These are phyloP conservation scores for Termitomyces titanicus DNA, from an alignment of 768 basidiomycete genomes.

Conservation along the genomic window DNA sequence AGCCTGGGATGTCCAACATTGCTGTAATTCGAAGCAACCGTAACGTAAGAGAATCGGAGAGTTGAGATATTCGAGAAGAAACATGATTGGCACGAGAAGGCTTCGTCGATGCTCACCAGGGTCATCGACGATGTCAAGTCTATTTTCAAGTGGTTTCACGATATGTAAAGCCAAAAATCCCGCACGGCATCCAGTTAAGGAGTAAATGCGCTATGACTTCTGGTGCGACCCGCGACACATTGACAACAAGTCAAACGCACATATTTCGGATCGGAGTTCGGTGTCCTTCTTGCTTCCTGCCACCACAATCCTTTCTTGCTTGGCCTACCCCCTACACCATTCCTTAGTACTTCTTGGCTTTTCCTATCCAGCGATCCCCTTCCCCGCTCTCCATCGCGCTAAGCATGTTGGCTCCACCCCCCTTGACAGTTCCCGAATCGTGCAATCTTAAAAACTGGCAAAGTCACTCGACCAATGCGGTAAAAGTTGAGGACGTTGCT, in stretches of 20 bases:
- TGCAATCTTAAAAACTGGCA: conserved; percentile 28
- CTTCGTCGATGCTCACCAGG: background rate
- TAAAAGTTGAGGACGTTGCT: conserved; percentile 48
- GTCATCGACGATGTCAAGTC: background rate
- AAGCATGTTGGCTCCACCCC: conserved; percentile 14
- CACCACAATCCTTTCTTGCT: conserved; percentile 17
- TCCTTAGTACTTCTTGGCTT: conserved; percentile 13
- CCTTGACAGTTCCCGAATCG: conserved; percentile 5
- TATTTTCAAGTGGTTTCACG: background rate
- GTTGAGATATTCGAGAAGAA: no score
- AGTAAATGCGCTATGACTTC: no score
- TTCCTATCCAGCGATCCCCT: conserved; percentile 16
- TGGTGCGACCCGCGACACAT: no score
- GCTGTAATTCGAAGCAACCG: no score
- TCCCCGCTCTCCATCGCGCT: background rate
- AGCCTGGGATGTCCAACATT: no score
- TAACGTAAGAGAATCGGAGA: no score
- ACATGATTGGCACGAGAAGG: background rate
- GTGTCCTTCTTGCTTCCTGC: conserved; percentile 14
- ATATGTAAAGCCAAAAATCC: background rate
- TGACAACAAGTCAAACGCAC: background rate
- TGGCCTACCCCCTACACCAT: conserved; percentile 10
- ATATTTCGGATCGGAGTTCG: conserved; percentile 5
- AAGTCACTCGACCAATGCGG: conserved; percentile 34
- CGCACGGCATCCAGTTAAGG: background rate